Evolutionary conservation across 2,329 filamentous ascomycete species (phyloP).

Genomic region (Stachybotrys chlorohalonatus): DNA sequence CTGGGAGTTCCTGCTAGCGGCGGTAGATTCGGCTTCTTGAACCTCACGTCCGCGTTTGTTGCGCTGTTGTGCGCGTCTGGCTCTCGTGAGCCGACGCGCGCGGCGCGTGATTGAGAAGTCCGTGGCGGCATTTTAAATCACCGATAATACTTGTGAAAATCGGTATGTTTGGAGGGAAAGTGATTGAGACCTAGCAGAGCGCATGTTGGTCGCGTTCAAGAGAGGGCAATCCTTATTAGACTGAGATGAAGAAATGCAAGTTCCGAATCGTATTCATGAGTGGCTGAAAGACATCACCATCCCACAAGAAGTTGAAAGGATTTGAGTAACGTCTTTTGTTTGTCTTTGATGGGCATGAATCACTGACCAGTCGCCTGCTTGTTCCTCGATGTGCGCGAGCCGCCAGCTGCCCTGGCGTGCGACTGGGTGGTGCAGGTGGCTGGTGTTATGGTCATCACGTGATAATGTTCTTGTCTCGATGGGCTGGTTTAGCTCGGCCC

Average conservation of each 20-base stretch:
- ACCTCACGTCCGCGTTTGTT: not conserved
- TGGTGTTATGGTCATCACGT: not conserved
- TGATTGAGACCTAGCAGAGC: not conserved
- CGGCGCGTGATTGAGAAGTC: conserved; percentile 8
- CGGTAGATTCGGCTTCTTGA: conserved; percentile 13
- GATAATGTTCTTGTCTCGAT: not conserved
- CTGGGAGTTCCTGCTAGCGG: conserved; percentile 21
- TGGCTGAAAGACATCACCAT: no score
- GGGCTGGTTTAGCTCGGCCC: no score
- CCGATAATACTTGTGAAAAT: not conserved
- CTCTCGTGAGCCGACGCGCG: conserved; percentile 10
- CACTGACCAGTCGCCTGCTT: not conserved
- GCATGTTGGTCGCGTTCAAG: not conserved
- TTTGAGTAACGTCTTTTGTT: not conserved
- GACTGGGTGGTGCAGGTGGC: not conserved
- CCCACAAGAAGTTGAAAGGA: no score
- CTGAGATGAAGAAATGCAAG: not conserved
- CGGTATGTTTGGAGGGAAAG: not conserved
- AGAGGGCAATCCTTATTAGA: not conserved
- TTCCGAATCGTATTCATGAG: no score
- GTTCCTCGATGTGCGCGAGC: not conserved
- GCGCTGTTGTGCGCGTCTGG: conserved; percentile 3
- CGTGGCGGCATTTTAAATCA: conserved; percentile 12
- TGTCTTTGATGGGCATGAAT: not conserved
- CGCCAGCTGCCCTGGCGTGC: not conserved